Conservation (phyloP, 228 moss, liverwort and hornwort species). For the Sphagnum fallax region DNA sequence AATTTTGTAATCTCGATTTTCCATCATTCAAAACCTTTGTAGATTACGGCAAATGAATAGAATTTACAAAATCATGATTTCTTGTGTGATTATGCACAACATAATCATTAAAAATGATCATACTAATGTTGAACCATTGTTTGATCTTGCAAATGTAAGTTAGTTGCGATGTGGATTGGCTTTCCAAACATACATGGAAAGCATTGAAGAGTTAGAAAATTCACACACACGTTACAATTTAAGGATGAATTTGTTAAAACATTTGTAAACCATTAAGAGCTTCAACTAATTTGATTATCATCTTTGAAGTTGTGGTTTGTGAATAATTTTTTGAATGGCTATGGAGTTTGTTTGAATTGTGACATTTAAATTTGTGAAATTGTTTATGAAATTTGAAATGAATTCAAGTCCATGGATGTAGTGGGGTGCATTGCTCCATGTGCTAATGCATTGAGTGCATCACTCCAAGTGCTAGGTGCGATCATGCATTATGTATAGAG, state of each 20-base stretch:
- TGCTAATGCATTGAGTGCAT: too few species aligned
- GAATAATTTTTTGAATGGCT: too few species aligned
- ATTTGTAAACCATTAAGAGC: not conserved
- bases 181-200: not conserved
- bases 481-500: too few species aligned
- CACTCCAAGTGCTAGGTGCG: too few species aligned
- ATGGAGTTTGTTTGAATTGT: too few species aligned
- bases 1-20: not conserved
- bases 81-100: constrained; percentile 8
- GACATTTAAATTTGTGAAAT: too few species aligned
- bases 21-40: not conserved
- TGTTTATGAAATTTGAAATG: too few species aligned
- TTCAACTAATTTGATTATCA: not conserved
- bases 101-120: constrained; percentile 5
- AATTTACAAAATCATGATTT: not conserved
- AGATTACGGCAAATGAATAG: not conserved
- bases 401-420: too few species aligned
- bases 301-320: not conserved
- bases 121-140: not conserved
- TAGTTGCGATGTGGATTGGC: not conserved
- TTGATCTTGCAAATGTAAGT: not conserved
- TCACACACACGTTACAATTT: not conserved
- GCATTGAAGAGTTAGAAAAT: constrained; percentile 3
- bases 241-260: not conserved
- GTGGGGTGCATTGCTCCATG: too few species aligned